Evolutionary conservation across 78 protist species (phyloP).

Genomic region (Anaeramoeba flamelloides): DNA sequence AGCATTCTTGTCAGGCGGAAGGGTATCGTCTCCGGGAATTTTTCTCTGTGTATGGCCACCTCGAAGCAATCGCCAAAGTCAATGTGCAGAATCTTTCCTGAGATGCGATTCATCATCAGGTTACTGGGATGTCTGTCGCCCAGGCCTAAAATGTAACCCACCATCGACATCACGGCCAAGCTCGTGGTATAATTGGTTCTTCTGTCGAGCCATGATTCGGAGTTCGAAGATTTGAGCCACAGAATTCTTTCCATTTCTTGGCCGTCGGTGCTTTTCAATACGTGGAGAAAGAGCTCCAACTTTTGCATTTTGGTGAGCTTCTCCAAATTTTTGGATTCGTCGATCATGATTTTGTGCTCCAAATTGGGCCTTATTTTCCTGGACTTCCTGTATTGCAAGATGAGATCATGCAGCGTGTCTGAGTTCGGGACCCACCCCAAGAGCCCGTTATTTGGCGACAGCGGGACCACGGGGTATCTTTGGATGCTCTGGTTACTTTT

Average conservation of each 20-base stretch:
- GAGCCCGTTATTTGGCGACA: not conserved
- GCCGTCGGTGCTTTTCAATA: slow-evolving; percentile 68
- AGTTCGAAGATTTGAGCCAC: slow-evolving; percentile 36
- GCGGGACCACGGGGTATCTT: slow-evolving; percentile 47
- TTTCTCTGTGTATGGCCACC: slow-evolving; percentile 43
- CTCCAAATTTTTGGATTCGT: slow-evolving; percentile 54
- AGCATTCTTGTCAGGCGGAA: slow-evolving; percentile 91
- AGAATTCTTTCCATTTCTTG: slow-evolving; percentile 60
- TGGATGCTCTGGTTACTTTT: slow-evolving; percentile 7
- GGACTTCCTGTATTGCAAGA: slow-evolving; percentile 20
- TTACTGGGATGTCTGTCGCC: not conserved
- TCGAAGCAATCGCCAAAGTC: not conserved
- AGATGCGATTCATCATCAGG: not conserved
- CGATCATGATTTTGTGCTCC: slow-evolving; percentile 17
- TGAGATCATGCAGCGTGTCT: slow-evolving; percentile 42
- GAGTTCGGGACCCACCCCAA: slow-evolving; percentile 54
- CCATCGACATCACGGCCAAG: not conserved
- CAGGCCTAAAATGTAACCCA: not conserved
- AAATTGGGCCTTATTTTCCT: not conserved
- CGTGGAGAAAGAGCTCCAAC: slow-evolving; percentile 79
- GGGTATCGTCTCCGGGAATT: not conserved
- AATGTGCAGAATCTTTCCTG: not conserved
- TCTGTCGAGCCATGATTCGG: slow-evolving; percentile 68
- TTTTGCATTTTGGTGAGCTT: slow-evolving; percentile 70
- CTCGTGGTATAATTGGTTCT: slow-evolving; percentile 62